phyloP scores from a whole-genome alignment of 2,329 filamentous ascomycete genomes.

The Beauveria caledonica region DNA sequence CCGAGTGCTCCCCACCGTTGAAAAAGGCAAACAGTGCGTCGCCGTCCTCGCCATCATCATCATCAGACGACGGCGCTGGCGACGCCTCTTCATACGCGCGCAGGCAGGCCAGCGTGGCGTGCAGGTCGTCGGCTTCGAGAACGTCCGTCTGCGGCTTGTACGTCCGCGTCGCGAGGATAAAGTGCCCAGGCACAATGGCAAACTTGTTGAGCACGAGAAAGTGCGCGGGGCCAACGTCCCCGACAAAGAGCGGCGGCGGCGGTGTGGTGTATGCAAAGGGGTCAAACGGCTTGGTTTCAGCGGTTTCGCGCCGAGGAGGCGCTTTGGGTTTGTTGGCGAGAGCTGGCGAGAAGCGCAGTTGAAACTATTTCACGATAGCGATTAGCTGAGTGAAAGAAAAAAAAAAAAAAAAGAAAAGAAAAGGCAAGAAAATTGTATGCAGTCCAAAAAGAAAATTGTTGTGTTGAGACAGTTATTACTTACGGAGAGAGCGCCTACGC shows the following conservation, averaged over 20 bases:
- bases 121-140: slow-evolving; percentile 52
- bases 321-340: slow-evolving; percentile 58
- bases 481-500: slow-evolving; percentile 35
- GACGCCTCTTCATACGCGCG: slow-evolving; percentile 37
- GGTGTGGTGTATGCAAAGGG: slow-evolving; percentile 55
- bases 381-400: background rate
- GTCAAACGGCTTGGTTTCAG: slow-evolving; percentile 38
- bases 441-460: too few species aligned
- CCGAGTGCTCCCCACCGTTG: slow-evolving; percentile 61
- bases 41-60: slow-evolving; percentile 20
- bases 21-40: slow-evolving; percentile 55
- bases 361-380: slow-evolving; percentile 43
- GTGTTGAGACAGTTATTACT: slow-evolving; percentile 12
- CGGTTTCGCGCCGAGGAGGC: slow-evolving; percentile 20
- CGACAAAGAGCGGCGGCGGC: slow-evolving; percentile 43
- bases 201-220: slow-evolving; percentile 68
- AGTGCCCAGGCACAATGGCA: slow-evolving; percentile 61
- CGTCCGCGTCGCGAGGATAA: slow-evolving; percentile 59
- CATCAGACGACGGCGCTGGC: background rate
- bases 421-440: too few species aligned
- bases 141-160: slow-evolving; percentile 58
- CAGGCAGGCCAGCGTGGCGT: slow-evolving; percentile 53
- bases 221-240: slow-evolving; percentile 45
- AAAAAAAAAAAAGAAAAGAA: too few species aligned
- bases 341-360: slow-evolving; percentile 62